Base-by-base conservation (phyloP, 2,329 filamentous ascomycete genomes). In the Fusarium austroafricanum region DNA sequence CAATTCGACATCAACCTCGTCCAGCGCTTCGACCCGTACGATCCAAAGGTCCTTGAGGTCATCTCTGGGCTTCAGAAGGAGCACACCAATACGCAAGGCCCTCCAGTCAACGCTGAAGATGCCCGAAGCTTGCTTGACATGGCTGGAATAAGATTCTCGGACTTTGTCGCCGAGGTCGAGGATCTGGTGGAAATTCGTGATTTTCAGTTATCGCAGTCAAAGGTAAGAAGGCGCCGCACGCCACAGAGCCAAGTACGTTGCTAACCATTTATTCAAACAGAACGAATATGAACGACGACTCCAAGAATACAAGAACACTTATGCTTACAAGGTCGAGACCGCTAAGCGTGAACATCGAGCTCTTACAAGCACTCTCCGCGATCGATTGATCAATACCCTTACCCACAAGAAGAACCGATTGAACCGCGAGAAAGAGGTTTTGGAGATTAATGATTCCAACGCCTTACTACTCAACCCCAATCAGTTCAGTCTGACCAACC, bases 1-100 rank as follows among this genome's bases (percentile, higher is more conserved):
- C 94, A 97, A 80, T 90, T 93, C 68, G 94, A 97, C 78, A 94
- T 94, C 80, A 92, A 88, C 60, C 86, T 97, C 44, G 93, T 97
- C 70, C 90, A 93, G 78, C 90, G 92, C 71, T 92, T 96, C 52
- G 91, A 97, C 74, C 91, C 92, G 1, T 96, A 97, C 77, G 84
- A 86, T 52, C 84, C 89, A 63, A 87, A 88, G 62, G 89, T 92
- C 47, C 84, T 97, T 45, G 90, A 93, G 65, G 87, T 92, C 57
- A 89, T 94, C 65, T 83, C 86, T 51, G 87, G 89, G 70, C 80
- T 91, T 74, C 87, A 88, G 60, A 82, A 84, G 65, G 82, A 85
- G 59, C 83, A 87, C 56, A 81, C 82, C 37, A 83, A 85, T 51
- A 83, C 83, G 12, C 77, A 81, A 64, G 79, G 77, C 2, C 73